phyloP scores from a whole-genome alignment of 2,329 filamentous ascomycete species.

The Cladosporium halotolerans region DNA sequence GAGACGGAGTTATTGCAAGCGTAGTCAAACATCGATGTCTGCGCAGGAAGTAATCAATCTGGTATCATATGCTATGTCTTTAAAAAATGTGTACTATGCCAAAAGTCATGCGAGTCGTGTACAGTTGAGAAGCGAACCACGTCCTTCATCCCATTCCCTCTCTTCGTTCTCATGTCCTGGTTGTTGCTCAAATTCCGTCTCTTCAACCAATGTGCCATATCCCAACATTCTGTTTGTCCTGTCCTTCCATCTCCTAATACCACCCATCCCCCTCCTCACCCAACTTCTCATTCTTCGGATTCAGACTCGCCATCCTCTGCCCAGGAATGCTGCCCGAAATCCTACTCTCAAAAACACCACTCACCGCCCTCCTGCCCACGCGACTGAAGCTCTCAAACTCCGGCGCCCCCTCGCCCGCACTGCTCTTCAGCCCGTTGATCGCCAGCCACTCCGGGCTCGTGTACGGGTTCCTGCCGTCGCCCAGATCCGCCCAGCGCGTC shows the following conservation, averaged over 20 bases:
- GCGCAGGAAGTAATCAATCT: too few relatives aligned
- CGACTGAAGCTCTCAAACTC: slow-evolving; percentile 49
- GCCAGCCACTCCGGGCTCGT: slow-evolving; percentile 50
- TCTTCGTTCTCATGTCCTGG: too few relatives aligned
- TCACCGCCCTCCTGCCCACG: slow-evolving; percentile 50
- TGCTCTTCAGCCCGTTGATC: slow-evolving; percentile 41
- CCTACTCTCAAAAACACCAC: slow-evolving; percentile 53
- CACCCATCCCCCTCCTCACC: slow-evolving; percentile 53
- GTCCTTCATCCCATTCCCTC: too few relatives aligned
- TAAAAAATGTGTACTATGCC: too few relatives aligned
- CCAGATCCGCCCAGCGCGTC: slow-evolving; percentile 57
- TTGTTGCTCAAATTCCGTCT: too few relatives aligned
- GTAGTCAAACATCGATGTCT: too few relatives aligned
- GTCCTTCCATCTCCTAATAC: slow-evolving; percentile 39
- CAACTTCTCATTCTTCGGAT: slow-evolving; percentile 48
- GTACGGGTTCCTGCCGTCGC: slow-evolving; percentile 46
- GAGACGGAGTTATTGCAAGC: too few relatives aligned
- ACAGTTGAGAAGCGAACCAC: too few relatives aligned
- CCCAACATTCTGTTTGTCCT: too few relatives aligned
- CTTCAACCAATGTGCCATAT: too few relatives aligned
- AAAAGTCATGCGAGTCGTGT: too few relatives aligned
- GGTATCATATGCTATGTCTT: too few relatives aligned
- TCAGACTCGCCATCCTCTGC: slow-evolving; percentile 52
- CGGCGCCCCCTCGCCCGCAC: slow-evolving; percentile 13
- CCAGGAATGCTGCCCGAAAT: slow-evolving; percentile 50